Evolutionary conservation across 306 rosid species (phyloP).

Genomic region (Dalbergia cochinchinensis): DNA sequence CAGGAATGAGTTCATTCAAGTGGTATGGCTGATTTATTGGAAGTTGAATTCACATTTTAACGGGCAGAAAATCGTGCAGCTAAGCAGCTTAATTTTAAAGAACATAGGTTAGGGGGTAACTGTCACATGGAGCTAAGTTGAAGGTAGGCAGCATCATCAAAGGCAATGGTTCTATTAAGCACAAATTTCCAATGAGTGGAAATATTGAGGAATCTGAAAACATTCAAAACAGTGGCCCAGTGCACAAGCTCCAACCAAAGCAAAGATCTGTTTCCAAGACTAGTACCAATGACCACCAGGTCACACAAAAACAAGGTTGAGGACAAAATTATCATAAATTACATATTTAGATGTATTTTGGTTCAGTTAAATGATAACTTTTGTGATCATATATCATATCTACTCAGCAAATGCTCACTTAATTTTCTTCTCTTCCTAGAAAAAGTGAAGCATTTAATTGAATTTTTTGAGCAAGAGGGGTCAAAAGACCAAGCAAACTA

Average conservation of each 20-base stretch:
- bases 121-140: background rate
- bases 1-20: background rate
- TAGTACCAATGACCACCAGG: background rate
- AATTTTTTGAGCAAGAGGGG: background rate
- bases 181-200: background rate
- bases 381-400: background rate
- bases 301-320: conserved; percentile 7
- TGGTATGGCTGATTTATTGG: conserved; percentile 8
- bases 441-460: conserved; percentile 14
- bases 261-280: background rate
- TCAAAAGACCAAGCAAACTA: conserved; percentile 2
- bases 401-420: conserved; percentile 22
- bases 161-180: background rate
- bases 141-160: background rate
- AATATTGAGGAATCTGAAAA: background rate
- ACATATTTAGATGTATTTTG: conserved; percentile 3
- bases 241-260: conserved; percentile 9
- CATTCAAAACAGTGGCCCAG: background rate
- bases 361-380: background rate
- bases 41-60: conserved; percentile 23
- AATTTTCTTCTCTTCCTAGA: conserved; percentile 4
- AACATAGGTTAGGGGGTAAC: background rate
- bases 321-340: conserved; percentile 15
- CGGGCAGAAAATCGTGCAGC: conserved; percentile 13
- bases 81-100: conserved; percentile 1